Conservation (phyloP, 495 filamentous ascomycete species). For the Letharia lupina region DNA sequence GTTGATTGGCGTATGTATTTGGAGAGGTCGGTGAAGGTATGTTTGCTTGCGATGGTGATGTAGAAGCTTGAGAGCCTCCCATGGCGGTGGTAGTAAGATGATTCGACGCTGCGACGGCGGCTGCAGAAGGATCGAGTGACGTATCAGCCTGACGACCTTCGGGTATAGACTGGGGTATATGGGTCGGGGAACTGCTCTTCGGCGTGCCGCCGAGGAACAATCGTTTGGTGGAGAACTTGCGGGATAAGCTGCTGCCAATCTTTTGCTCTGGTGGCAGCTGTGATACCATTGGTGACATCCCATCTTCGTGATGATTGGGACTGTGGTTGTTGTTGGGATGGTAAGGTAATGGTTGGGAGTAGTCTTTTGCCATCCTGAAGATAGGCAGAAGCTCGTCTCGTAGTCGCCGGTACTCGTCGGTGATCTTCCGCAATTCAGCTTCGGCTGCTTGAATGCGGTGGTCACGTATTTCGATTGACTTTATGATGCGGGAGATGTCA, state of each 20-base stretch:
- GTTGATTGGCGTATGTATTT: conserved; percentile 42
- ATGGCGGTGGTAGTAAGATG: conserved; percentile 66
- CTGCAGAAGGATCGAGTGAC: conserved; percentile 53
- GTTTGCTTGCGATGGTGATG: conserved; percentile 33
- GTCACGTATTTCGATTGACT: conserved; percentile 77
- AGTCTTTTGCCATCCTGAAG: conserved; percentile 81
- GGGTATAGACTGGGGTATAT: conserved; percentile 50
- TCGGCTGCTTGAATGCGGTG: conserved; percentile 76
- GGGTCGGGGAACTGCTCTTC: conserved; percentile 75
- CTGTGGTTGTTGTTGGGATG: conserved; percentile 26
- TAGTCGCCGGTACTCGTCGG: conserved; percentile 74
- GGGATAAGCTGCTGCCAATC: conserved; percentile 49
- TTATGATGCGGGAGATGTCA: conserved; percentile 80
- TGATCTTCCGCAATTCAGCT: conserved; percentile 67
- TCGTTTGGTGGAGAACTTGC: conserved; percentile 87
- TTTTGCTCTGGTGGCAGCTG: conserved; percentile 30
- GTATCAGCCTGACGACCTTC: conserved; percentile 48
- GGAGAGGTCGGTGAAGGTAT: conserved; percentile 84
- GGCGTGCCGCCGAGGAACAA: conserved; percentile 73
- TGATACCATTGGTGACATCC: conserved; percentile 36
- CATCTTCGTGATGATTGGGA: conserved; percentile 33
- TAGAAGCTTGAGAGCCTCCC: conserved; percentile 58
- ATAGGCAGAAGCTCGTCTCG: conserved; percentile 87
- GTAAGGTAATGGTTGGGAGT: conserved; percentile 72
- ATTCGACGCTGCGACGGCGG: conserved; percentile 63